Conservation (phyloP, 106 monocot species). For the Allium cepa region DNA sequence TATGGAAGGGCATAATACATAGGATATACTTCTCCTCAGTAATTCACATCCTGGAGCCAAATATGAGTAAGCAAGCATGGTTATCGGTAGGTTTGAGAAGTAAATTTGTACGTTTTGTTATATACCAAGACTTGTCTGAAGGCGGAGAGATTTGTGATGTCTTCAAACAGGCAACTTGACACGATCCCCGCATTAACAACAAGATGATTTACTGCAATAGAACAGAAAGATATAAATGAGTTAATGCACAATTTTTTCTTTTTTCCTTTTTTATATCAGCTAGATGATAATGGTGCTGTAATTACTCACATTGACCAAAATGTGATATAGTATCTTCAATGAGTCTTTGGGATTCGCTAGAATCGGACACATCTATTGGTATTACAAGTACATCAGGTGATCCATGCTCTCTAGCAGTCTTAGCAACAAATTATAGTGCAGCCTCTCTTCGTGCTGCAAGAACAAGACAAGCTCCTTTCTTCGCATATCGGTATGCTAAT, state of each 20-base stretch:
- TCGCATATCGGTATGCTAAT: conserved; percentile 72
- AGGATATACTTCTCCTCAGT: conserved; percentile 72
- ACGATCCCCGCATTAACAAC: conserved; percentile 47
- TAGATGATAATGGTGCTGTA: too few relatives aligned
- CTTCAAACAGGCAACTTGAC: conserved; percentile 52
- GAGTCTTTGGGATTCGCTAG: conserved; percentile 28
- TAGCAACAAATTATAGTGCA: conserved; percentile 30
- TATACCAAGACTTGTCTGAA: conserved; percentile 49
- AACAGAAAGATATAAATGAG: neutral
- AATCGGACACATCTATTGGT: conserved; percentile 35
- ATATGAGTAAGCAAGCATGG: too few relatives aligned
- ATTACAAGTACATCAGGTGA: conserved; percentile 43
- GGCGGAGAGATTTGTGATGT: conserved; percentile 56
- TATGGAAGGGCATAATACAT: conserved; percentile 61
- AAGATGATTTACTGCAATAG: conserved; percentile 50
- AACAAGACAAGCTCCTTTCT: conserved; percentile 48
- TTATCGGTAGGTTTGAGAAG: neutral
- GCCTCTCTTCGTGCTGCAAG: conserved; percentile 58
- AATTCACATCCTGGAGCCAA: conserved; percentile 63
- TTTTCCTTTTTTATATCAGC: too few relatives aligned
- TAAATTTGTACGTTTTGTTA: neutral
- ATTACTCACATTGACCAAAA: conserved; percentile 36
- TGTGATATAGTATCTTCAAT: conserved; percentile 36
- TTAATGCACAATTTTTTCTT: too few relatives aligned
- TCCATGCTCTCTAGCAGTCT: conserved; percentile 23